These are phyloP conservation scores for Boechera divaricarpa DNA, from an alignment of 345 rosid species.

Conservation along the genomic window DNA sequence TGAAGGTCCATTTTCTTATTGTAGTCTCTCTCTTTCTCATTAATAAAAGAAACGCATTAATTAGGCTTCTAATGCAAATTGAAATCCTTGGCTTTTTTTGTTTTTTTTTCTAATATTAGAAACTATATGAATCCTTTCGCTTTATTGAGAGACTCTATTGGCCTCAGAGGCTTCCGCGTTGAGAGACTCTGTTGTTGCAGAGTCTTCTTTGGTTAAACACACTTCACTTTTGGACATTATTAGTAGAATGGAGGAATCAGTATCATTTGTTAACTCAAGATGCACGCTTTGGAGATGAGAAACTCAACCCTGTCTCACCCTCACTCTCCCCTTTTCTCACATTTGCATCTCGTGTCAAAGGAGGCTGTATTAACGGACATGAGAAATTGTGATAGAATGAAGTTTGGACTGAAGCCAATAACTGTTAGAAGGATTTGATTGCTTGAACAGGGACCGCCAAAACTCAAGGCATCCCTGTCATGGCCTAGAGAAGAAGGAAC, in stretches of 20 bases:
- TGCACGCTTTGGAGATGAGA: slow-evolving; percentile 59
- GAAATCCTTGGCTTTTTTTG: too few species aligned
- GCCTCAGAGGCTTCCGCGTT: too few species aligned
- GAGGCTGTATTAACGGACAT: slow-evolving; percentile 6
- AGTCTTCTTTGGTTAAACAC: too few species aligned
- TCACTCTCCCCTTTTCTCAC: slow-evolving; percentile 36
- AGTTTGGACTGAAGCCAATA: slow-evolving; percentile 62
- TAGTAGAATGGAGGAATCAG: too few species aligned
- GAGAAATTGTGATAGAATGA: slow-evolving; percentile 53
- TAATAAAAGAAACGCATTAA: too few species aligned
- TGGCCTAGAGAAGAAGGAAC: slow-evolving; percentile 51
- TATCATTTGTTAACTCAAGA: slow-evolving; percentile 53
- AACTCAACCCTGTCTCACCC: slow-evolving; percentile 36
- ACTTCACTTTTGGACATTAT: too few species aligned
- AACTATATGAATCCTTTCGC: too few species aligned
- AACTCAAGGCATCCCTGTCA: slow-evolving; percentile 74
- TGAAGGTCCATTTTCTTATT: slow-evolving; percentile 3
- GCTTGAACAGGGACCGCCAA: slow-evolving; percentile 61
- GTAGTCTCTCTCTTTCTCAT: slow-evolving; percentile 5
- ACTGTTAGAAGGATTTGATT: slow-evolving; percentile 79
- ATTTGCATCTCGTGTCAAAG: slow-evolving; percentile 46
- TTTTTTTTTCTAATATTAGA: too few species aligned
- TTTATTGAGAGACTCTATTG: too few species aligned
- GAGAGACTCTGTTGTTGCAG: too few species aligned
- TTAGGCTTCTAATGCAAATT: too few species aligned